Evolutionary conservation across 768 basidiomycete species (phyloP).

Genomic region (Xerocomus spinulosus): DNA sequence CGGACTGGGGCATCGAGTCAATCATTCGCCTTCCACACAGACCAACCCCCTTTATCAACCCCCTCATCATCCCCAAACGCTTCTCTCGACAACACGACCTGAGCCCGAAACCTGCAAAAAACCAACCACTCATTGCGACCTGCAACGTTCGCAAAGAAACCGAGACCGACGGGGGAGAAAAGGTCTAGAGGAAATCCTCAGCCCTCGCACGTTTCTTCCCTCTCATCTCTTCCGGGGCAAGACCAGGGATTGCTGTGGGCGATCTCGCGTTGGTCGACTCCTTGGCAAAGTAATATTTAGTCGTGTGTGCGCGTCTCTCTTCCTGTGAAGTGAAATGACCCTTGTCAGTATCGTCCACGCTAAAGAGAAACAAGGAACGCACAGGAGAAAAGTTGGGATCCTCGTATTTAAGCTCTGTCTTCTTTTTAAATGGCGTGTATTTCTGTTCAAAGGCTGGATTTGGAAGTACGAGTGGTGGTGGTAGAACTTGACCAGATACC

Average conservation of each 20-base stretch:
- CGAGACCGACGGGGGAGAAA: constrained; percentile 24
- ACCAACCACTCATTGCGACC: constrained; percentile 28
- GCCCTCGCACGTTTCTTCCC: constrained; percentile 84
- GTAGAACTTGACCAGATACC: constrained; percentile 22
- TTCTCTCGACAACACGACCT: constrained; percentile 16
- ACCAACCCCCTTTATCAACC: not conserved
- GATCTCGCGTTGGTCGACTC: constrained; percentile 29
- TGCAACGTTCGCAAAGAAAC: constrained; percentile 26
- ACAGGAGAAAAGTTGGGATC: constrained; percentile 81
- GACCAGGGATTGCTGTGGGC: constrained; percentile 26
- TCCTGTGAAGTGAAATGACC: constrained; percentile 45
- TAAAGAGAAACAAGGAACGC: constrained; percentile 22
- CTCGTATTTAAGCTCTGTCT: constrained; percentile 64
- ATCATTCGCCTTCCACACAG: constrained; percentile 14
- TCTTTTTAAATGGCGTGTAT: constrained; percentile 72
- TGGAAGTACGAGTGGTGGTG: constrained; percentile 42
- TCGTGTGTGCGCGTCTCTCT: constrained; percentile 64
- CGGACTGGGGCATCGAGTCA: constrained; percentile 35
- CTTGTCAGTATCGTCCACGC: not conserved
- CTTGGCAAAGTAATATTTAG: constrained; percentile 57
- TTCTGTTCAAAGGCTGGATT: constrained; percentile 56
- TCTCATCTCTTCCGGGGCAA: constrained; percentile 51
- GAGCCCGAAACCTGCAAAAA: constrained; percentile 29
- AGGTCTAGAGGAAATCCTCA: constrained; percentile 71
- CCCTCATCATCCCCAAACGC: not conserved